Evolutionary conservation across 176 grass and related monocot genomes (phyloP).

Genomic region (Raddia distichophylla): DNA sequence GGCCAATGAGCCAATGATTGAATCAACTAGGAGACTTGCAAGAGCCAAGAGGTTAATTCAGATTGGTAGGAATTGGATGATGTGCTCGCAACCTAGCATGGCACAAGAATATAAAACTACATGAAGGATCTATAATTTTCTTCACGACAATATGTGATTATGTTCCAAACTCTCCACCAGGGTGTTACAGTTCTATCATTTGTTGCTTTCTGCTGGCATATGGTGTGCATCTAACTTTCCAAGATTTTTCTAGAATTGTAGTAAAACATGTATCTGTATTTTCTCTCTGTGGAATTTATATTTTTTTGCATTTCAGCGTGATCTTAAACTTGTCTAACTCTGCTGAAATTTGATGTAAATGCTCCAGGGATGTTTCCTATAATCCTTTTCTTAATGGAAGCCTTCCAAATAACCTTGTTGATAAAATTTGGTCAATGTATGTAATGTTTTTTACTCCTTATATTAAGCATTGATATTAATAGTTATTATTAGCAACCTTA

Average conservation of each 20-base stretch:
- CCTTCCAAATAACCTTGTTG: slow-evolving; percentile 20
- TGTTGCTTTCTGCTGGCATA: neutral
- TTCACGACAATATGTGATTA: neutral
- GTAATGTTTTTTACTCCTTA: neutral
- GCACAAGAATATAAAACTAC: neutral
- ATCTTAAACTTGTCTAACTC: slow-evolving; percentile 28
- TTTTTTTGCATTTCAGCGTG: neutral
- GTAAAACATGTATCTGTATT: neutral
- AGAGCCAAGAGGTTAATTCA: neutral
- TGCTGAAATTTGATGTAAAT: slow-evolving; percentile 20
- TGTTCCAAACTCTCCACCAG: neutral
- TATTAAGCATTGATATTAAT: neutral
- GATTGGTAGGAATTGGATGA: neutral
- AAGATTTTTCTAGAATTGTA: neutral
- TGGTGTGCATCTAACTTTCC: neutral
- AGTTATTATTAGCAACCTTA: neutral
- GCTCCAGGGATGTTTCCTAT: slow-evolving; percentile 64
- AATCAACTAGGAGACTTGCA: neutral
- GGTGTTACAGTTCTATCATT: neutral
- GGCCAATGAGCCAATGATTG: neutral
- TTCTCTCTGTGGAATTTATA: neutral
- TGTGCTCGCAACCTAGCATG: slow-evolving; percentile 4
- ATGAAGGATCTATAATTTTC: neutral
- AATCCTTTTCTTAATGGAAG: slow-evolving; percentile 30
- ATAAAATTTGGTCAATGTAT: slow-evolving; percentile 28